A percentile compares a stretch with the other conserved stretches of the same genome.
phyloP scores from a whole-genome alignment of 768 basidiomycete species.

The Cyathus striatus region DNA sequence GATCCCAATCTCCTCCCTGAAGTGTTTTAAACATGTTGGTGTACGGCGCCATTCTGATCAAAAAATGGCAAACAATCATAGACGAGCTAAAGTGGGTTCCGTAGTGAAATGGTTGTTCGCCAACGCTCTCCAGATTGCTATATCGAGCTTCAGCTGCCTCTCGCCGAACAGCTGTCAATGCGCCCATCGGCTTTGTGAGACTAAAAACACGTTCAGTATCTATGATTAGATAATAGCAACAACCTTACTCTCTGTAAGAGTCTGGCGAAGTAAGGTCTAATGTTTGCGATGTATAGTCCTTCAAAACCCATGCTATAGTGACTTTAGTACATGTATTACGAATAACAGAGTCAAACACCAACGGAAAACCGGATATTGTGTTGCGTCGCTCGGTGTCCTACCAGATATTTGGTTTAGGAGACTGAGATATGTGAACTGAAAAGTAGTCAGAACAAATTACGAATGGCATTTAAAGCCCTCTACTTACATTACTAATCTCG shows the following conservation, averaged over 20 bases:
- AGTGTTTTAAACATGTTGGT: slow-evolving; percentile 94
- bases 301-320: slow-evolving; percentile 84
- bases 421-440: slow-evolving; percentile 82
- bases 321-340: too few species aligned
- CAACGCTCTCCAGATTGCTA: slow-evolving; percentile 68
- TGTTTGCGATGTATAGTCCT: slow-evolving; percentile 72
- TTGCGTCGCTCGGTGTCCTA: slow-evolving; percentile 90
- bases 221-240: neutral
- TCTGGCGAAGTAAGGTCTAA: slow-evolving; percentile 60
- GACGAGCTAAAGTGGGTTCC: slow-evolving; percentile 96
- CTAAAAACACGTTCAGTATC: slow-evolving; percentile 29
- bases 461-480: neutral
- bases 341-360: slow-evolving; percentile 15
- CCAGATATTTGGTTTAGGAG: slow-evolving; percentile 91
- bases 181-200: slow-evolving; percentile 87
- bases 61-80: slow-evolving; percentile 94
- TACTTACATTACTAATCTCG: slow-evolving; percentile 84
- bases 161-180: slow-evolving; percentile 66
- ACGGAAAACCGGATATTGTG: slow-evolving; percentile 93
- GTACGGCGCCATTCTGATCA: slow-evolving; percentile 86
- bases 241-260: slow-evolving; percentile 69
- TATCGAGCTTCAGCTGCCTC: slow-evolving; percentile 78
- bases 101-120: slow-evolving; percentile 86
- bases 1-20: slow-evolving; percentile 92
- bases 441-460: slow-evolving; percentile 1